Percentiles rank a stretch among this genome's conserved stretches.
These are phyloP conservation scores for Fulvia fulva DNA, from an alignment of 2,329 filamentous ascomycete species.

Conservation along the genomic window DNA sequence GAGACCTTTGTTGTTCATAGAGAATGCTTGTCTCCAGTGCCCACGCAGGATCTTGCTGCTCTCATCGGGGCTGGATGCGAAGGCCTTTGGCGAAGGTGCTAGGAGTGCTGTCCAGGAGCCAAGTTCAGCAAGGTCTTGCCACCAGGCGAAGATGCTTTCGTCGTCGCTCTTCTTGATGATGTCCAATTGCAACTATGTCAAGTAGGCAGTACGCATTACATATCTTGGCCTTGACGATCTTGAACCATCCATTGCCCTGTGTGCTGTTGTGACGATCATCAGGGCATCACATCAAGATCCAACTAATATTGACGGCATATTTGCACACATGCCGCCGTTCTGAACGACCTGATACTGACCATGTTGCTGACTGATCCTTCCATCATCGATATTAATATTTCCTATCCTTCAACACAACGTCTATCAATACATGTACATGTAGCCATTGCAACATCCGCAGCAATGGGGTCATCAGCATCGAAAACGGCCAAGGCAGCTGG, in stretches of 20 bases:
- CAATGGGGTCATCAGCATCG: constrained; percentile 58
- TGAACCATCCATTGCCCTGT: constrained; percentile 3
- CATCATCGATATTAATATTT: neutral
- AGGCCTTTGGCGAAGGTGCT: neutral
- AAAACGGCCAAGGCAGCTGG: constrained; percentile 52
- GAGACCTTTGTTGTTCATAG: constrained; percentile 7
- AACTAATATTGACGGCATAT: no score
- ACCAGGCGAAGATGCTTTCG: constrained; percentile 16
- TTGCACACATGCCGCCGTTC: no score
- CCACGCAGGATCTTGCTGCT: neutral
- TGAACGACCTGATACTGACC: no score
- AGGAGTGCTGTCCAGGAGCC: constrained; percentile 2
- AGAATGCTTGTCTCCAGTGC: neutral
- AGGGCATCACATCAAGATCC: no score
- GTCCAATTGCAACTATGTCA: no score
- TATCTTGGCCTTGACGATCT: constrained; percentile 4
- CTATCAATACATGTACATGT: neutral
- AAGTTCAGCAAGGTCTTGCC: neutral
- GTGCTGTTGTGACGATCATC: no score
- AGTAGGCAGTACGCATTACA: constrained; percentile 29
- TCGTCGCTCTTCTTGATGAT: constrained; percentile 16
- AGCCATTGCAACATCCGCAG: neutral
- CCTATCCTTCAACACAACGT: neutral
- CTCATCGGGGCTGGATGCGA: neutral
- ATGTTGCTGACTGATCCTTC: neutral